Evolutionary conservation across 2,329 filamentous ascomycete genomes (phyloP), one percentile per base, ranked within the genome.

Genomic region (Fusarium sublunatum): DNA sequence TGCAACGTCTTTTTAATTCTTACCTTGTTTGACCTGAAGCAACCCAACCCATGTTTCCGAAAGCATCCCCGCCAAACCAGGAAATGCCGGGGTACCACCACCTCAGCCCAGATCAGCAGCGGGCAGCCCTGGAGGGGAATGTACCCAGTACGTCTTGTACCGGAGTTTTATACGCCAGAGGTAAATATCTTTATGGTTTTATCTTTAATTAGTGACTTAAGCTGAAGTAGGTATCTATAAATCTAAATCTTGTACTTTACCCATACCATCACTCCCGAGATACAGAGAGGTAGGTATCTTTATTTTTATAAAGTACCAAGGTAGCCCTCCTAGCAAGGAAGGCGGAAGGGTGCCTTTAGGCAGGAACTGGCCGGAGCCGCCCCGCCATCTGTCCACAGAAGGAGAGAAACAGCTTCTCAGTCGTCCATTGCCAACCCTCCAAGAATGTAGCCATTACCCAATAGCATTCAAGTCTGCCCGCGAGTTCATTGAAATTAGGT

Each of bases 321-420:
- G 19, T 19, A 19, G 19, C 19, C 19, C 19, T 19, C 19, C 19
- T 19, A 19, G 19, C 19, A 19, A 19, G 19, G 3, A 19, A 19
- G 19, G 26, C 25, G 25, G 24, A 51, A 11, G n/a, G 19, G 22
- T 5, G 22, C 28, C 46, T 22, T 15, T 38, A 55, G 53, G 29
- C 25, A 53, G 40, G 43, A 61, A 61, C 35, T 42, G 61, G 46
- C 51, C 61, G 61, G 61, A 65, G 51, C 61, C 61, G 56, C 56
- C 61, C 61, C 61, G 51, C 61, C 47, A 65, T 65, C 61, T 64
- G 56, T 64, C 61, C 51, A 64, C 50, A 25, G 28, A 39, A 60
- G 34, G 36, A 54, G 41, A 24, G 35, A 44, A 60, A 48, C 55
- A 61, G 24, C 56, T 55, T 61, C 41, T 53, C 35, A 65, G 44